Evolutionary conservation across 1,284 basidiomycete genomes (phyloP), one percentile per base, ranked within the genome.

Genomic region (Salmacisia buchloeana): DNA sequence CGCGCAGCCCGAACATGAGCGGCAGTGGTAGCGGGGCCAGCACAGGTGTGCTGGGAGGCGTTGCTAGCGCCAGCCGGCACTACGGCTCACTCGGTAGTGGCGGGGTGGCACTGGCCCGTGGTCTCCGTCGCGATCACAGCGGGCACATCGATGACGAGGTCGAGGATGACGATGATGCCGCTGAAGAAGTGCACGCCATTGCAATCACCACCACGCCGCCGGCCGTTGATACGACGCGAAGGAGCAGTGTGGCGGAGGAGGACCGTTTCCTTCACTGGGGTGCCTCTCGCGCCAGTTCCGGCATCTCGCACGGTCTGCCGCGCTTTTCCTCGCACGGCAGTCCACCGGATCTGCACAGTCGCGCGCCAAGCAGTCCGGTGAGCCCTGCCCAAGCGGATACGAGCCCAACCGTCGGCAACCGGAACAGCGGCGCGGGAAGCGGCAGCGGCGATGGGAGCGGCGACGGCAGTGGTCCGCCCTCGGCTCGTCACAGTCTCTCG

Each of bases 201-300:
- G 23, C 25, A 10, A n/a, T n/a, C n/a, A n/a, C n/a, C n/a, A n/a
- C n/a, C n/a, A n/a, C n/a, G n/a, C n/a, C n/a, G n/a, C n/a, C n/a
- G n/a, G n/a, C n/a, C n/a, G n/a, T n/a, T n/a, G n/a, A n/a, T n/a
- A n/a, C n/a, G n/a, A n/a, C n/a, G n/a, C n/a, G n/a, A n/a, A n/a
- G n/a, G n/a, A n/a, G n/a, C n/a, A n/a, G n/a, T n/a, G n/a, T n/a
- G n/a, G n/a, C n/a, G n/a, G n/a, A n/a, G n/a, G 27, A 31, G 27
- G 27, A 54, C 23, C 49, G 15, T 15, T 31, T 33, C 49, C 25
- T 33, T 33, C 49, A 54, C 13, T 18, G 31, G 27, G 27, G 49
- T 13, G 49, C 49, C 2, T 54, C 49, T 4, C 49, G 49, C 27
- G 49, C 49, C 49, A 54, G 49, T 29, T 54, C 49, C 15, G 49